phyloP scores from a whole-genome alignment of 306 rosid species.

The Trifolium dubium region DNA sequence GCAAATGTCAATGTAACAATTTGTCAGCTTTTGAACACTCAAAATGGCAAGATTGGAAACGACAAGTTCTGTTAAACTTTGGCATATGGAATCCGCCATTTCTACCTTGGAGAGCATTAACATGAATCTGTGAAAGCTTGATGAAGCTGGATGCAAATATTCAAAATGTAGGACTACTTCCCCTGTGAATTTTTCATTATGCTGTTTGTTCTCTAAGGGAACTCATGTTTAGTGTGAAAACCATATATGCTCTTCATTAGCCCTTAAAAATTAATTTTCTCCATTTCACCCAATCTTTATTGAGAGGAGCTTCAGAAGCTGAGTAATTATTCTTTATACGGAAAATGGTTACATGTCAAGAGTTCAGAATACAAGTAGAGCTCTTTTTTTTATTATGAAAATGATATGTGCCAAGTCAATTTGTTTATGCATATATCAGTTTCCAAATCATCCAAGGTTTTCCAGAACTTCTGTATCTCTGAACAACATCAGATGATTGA shows the following conservation, averaged over 20 bases:
- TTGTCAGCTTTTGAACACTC: conserved; percentile 16
- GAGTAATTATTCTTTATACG: background rate
- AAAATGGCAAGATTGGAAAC: conserved; percentile 18
- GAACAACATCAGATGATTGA: conserved; percentile 2
- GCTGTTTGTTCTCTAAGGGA: conserved; percentile 22
- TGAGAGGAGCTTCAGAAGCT: background rate
- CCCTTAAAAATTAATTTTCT: background rate
- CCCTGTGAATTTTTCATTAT: conserved; percentile 17
- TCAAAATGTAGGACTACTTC: conserved; percentile 14
- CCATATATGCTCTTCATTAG: conserved; percentile 9
- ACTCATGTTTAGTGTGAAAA: conserved; percentile 29
- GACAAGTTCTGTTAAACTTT: conserved; percentile 8
- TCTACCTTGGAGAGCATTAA: conserved; percentile 14
- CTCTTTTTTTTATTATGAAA: conserved; percentile 18
- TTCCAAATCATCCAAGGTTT: conserved; percentile 29
- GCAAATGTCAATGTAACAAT: conserved; percentile 1
- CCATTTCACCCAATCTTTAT: conserved; percentile 8
- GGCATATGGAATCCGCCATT: conserved; percentile 17
- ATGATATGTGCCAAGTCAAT: conserved; percentile 15
- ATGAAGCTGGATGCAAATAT: conserved; percentile 24
- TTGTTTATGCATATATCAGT: conserved; percentile 13
- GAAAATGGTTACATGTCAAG: conserved; percentile 1
- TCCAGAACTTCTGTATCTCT: conserved; percentile 22
- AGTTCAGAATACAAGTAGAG: conserved; percentile 26
- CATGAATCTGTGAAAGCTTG: conserved; percentile 17